Percentiles rank a stretch among this genome's conserved stretches.
phyloP scores from a whole-genome alignment of 768 basidiomycete genomes.

The Guyanaporus albipodus region DNA sequence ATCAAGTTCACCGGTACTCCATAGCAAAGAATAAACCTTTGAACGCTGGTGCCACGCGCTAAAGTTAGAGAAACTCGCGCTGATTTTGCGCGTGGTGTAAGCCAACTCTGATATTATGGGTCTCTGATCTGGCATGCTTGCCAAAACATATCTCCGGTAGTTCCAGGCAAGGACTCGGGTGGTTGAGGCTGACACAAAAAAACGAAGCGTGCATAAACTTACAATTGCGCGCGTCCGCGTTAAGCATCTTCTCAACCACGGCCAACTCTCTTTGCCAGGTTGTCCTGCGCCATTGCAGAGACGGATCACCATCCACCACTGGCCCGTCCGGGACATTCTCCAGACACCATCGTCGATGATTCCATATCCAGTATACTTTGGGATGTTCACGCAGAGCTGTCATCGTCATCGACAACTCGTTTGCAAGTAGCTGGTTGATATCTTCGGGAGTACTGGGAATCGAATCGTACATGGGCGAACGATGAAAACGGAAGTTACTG shows the following conservation, averaged over 20 bases:
- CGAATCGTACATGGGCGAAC: slow-evolving; percentile 7
- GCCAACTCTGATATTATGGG: slow-evolving; percentile 66
- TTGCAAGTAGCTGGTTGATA: slow-evolving; percentile 57
- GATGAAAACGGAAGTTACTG: slow-evolving; percentile 8
- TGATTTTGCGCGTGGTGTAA: slow-evolving; percentile 89
- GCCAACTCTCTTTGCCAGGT: slow-evolving; percentile 85
- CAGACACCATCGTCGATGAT: slow-evolving; percentile 93
- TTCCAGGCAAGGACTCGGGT: slow-evolving; percentile 87
- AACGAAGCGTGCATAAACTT: slow-evolving; percentile 25
- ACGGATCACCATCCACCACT: slow-evolving; percentile 37
- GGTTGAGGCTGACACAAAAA: slow-evolving; percentile 5
- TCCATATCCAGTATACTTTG: slow-evolving; percentile 99
- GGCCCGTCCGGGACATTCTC: slow-evolving; percentile 80
- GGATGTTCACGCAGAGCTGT: slow-evolving; percentile 78
- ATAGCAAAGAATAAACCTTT: slow-evolving; percentile 66
- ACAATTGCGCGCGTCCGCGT: slow-evolving; percentile 93
- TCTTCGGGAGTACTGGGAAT: slow-evolving; percentile 52
- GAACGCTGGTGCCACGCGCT: slow-evolving; percentile 99
- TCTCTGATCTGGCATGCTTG: slow-evolving; percentile 57
- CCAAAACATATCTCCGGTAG: slow-evolving; percentile 84
- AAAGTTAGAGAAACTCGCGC: slow-evolving; percentile 93
- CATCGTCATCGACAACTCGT: slow-evolving; percentile 81
- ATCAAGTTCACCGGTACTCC: slow-evolving; percentile 55
- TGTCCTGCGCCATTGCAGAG: slow-evolving; percentile 66
- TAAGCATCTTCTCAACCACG: slow-evolving; percentile 89